Percentiles rank a stretch among this genome's conserved stretches.
Evolutionary conservation across 1,284 basidiomycete species (phyloP).

Genomic region (Vanrija humicola): DNA sequence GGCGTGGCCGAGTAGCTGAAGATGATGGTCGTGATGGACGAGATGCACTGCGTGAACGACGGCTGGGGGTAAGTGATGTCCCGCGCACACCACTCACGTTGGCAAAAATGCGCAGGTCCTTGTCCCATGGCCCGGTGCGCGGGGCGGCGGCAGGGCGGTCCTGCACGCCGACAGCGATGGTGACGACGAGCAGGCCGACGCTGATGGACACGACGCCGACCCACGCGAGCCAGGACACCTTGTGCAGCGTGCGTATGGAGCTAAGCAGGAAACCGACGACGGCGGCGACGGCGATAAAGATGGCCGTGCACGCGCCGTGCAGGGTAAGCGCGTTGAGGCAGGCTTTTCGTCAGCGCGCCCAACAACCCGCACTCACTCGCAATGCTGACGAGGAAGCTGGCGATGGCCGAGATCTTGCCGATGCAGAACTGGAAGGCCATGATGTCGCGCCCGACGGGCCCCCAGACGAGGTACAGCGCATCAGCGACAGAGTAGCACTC

Average conservation of each 20-base stretch:
- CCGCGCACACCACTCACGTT: neutral
- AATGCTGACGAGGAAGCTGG: constrained; percentile 17
- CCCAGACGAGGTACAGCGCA: neutral
- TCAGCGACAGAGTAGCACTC: constrained; percentile 5
- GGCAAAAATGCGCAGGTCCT: neutral
- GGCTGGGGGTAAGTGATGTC: neutral
- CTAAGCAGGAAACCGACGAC: constrained; percentile 25
- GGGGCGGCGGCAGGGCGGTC: constrained; percentile 41
- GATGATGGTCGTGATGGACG: neutral
- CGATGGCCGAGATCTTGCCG: constrained; percentile 20
- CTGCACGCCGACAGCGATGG: constrained; percentile 33
- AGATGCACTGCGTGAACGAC: constrained; percentile 14
- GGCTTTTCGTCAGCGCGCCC: neutral
- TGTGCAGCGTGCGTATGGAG: constrained; percentile 27
- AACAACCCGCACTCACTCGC: constrained; percentile 12
- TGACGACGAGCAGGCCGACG: constrained; percentile 29
- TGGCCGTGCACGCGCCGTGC: constrained; percentile 31
- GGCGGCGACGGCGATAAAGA: constrained; percentile 25
- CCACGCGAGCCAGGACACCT: constrained; percentile 34
- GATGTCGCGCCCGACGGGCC: neutral
- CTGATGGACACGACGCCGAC: constrained; percentile 25
- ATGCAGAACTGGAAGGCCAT: constrained; percentile 12
- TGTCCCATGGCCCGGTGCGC: constrained; percentile 15
- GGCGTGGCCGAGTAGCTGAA: neutral
- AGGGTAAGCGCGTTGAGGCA: constrained; percentile 26